Evolutionary conservation across 495 filamentous ascomycete genomes (phyloP), one percentile per base, ranked within the genome.

Genomic region (Penicillium tannophilum): DNA sequence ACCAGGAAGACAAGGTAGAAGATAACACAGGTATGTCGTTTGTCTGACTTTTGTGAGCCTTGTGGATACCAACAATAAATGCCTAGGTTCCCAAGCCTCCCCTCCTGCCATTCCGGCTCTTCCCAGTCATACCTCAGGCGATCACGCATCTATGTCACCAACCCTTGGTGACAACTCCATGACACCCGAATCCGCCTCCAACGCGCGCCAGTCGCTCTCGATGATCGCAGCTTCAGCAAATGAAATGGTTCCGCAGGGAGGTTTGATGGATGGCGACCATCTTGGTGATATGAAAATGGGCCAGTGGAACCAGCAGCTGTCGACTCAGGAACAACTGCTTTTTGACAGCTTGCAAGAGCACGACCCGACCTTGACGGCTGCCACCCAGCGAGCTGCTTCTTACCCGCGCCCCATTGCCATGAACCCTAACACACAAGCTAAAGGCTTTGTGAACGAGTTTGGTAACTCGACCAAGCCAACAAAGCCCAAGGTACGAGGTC

Each of bases 401-500:
- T 81, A 78, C 57, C 81, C 81, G 4, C 74, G 81, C 17, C 80
- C 82, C 2, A 82, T 84, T 66, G 81, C 82, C 3, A 82, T 84
- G 73, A 83, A 83, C 56, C 76, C 79, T 4, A 79, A 78, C 52
- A 74, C 77, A 9, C 74, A 80, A 52, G 78, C 82, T 20, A 82
- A 82, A 33, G 82, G 82, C 23, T 86, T 85, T 59, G 80, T 77
- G 20, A 78, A 84, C 44, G 84, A 86, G 56, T 84, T 79, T 69
- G 80, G 77, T 2, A 77, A 78, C 57, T 79, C 79, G 11, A 76
- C 77, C 60, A 81, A 82, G 68, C 69, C 79, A 33, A 62, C 62
- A 7, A 83, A 83, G 55, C 82, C 78, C 33, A 88, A 86, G 62
- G 78, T 83, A 6, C 84, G 91, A 16, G 86, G 88, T 0, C 79